Base-by-base conservation (phyloP, 2,329 filamentous ascomycete genomes). In the Aspergillus intermedius region DNA sequence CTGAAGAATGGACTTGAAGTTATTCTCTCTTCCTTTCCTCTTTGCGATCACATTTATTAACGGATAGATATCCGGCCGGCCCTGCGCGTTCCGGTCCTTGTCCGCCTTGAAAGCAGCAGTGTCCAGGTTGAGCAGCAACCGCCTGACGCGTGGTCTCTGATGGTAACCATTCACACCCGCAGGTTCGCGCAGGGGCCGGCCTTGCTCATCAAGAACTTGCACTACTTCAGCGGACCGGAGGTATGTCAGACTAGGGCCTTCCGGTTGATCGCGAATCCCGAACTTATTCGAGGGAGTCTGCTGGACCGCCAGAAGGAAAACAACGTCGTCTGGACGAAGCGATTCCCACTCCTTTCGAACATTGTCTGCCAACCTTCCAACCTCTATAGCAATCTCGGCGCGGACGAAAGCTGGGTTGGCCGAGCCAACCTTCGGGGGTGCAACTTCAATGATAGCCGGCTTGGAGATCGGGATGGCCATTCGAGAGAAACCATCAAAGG, bases 1-100 rank as follows among this genome's bases (percentile, higher is more conserved):
- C 60, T 96, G 88, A 32, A 98, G 76, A 8, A 98, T 84, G 8
- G 91, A 84, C 63, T 88, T 94, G 76, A 98, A 98, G 68, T 98
- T 98, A 72, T 98, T 98, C 69, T 98, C 93, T 51, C 91, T 79
- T 23, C 88, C 85, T 64, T 82, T 85, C 57, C 93, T 81, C 49
- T 93, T 84, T 45, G 95, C 78, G 47, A 98, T 74, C 37, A 97
- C 72, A 62, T 98, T 98, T 61, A 98, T 83, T 30, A 77, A 78
- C 42, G 88, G 84, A 67, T 96, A 96, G 4, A 94, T 76, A 60
- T 95, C 86, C 1, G 80, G 75, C 59, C 87, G 86, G n/a, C 84
- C 86, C 50, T 78, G 75, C 8, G 79, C 74, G 34, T 78, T 73
- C 46, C 75, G 77, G 52, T 87, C 83, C 55, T 82, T 83, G 68